Base-by-base conservation (phyloP, 208 protist genomes). In the Chromosphaera perkinsii region DNA sequence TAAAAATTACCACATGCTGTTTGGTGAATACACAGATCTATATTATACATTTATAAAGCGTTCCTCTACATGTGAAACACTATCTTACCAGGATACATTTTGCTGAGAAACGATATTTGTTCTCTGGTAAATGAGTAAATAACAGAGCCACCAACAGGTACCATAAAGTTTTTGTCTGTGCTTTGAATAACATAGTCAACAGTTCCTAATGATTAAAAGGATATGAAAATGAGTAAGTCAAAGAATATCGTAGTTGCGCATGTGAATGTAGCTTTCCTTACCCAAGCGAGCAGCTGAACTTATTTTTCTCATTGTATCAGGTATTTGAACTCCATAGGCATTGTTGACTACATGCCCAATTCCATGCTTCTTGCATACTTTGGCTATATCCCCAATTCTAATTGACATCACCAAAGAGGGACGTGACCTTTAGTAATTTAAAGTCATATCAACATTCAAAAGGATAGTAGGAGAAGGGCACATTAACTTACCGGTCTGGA, bases 101-200 rank as follows among this genome's bases (percentile, higher is more conserved):
- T 76, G 9, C 78, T 67, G 4, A 87, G 73, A 24, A 51, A 49
- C 14, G n/a, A n/a, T n/a, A n/a, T n/a, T n/a, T n/a, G n/a, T n/a
- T n/a, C n/a, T n/a, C n/a, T n/a, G n/a, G n/a, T n/a, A n/a, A n/a
- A n/a, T n/a, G n/a, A n/a, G n/a, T n/a, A n/a, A n/a, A 92, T 39
- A 26, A 92, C 71, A 0, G 84, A 71, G 5, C 89, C 95, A 12
- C 94, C 95, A 0, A 98, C 95, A 35, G 95, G 96, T 26, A 98
- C 94, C 31, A 97, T 81, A 54, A 98, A 96, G 79, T 98, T 99
- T 84, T 99, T 99, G 71, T 99, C 96, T 1, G 90, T 93, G 29
- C 91, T 96, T 59, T 98, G 94, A 26, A 98, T 82, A 29, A 95
- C 78, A 10, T 75, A 81, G 73, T 98, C 92, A 0, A 98, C 82